A percentile compares a stretch with the other conserved stretches of the same genome.
Evolutionary conservation across 2,329 filamentous ascomycete genomes (phyloP).

Genomic region (Hypoxylon sp.): DNA sequence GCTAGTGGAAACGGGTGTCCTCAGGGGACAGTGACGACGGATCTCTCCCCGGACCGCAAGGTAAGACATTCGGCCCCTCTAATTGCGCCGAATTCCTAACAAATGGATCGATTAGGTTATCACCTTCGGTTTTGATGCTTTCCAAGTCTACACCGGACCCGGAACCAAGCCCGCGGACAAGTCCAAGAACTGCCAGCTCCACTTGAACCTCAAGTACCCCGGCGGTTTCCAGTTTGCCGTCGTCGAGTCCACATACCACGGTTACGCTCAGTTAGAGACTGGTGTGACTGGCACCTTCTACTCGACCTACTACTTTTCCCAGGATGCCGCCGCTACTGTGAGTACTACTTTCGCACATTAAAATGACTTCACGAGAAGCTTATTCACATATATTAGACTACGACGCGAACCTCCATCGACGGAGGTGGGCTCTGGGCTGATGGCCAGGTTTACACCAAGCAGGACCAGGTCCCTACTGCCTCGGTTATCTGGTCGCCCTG

Average conservation of each 20-base stretch:
- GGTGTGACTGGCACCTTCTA: conserved; percentile 63
- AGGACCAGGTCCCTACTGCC: conserved; percentile 61
- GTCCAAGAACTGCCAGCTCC: conserved; percentile 65
- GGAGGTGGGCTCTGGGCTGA: conserved; percentile 60
- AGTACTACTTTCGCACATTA: conserved; percentile 18
- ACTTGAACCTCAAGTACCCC: conserved; percentile 63
- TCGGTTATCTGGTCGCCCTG: conserved; percentile 63
- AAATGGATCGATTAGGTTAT: conserved; percentile 56
- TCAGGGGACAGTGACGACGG: conserved; percentile 60
- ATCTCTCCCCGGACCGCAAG: conserved; percentile 60
- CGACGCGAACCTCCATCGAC: conserved; percentile 60
- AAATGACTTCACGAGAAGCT: conserved; percentile 10
- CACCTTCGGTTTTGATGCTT: conserved; percentile 64
- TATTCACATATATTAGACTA: conserved; percentile 52
- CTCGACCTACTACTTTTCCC: conserved; percentile 65
- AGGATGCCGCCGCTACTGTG: conserved; percentile 61
- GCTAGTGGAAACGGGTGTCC: conserved; percentile 64
- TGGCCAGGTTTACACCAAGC: conserved; percentile 64
- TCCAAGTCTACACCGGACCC: conserved; percentile 65
- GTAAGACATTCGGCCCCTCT: conserved; percentile 47
- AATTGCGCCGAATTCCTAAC: background rate
- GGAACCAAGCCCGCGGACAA: conserved; percentile 56
- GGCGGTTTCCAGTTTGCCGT: conserved; percentile 64
- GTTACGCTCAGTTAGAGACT: conserved; percentile 63
- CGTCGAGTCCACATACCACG: conserved; percentile 65